phyloP scores from a whole-genome alignment of 257 asterid species.

The Paraleonurus japonicus region DNA sequence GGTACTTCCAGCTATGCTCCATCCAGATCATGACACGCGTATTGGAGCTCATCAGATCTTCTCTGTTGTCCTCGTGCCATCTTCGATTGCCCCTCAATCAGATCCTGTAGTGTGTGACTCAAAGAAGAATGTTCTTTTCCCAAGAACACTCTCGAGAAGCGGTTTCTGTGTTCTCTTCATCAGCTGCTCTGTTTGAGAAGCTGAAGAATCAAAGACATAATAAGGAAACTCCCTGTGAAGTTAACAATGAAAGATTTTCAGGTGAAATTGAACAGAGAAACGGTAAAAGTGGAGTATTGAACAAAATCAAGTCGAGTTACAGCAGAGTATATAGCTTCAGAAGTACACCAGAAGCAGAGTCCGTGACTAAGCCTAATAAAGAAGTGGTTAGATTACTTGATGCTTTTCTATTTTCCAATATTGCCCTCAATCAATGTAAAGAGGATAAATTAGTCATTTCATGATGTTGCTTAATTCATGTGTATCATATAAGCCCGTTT shows the following conservation, averaged over 20 bases:
- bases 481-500: constrained; percentile 1
- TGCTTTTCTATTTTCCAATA: neutral
- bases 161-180: constrained; percentile 94
- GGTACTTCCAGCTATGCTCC: constrained; percentile 93
- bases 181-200: constrained; percentile 92
- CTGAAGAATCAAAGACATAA: constrained; percentile 50
- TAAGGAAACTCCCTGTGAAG: constrained; percentile 39
- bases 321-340: constrained; percentile 63
- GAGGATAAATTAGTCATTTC: neutral
- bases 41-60: constrained; percentile 96
- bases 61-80: constrained; percentile 96
- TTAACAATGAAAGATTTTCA: constrained; percentile 28
- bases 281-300: constrained; percentile 51
- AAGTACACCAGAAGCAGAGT: constrained; percentile 34
- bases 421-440: no score
- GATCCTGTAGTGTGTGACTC: constrained; percentile 36
- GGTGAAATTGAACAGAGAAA: constrained; percentile 47
- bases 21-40: constrained; percentile 92
- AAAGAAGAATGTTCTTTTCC: constrained; percentile 55
- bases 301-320: constrained; percentile 70
- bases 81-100: constrained; percentile 71
- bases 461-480: neutral
- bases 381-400: constrained; percentile 43
- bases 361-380: constrained; percentile 38
- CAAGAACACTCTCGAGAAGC: constrained; percentile 91